These are phyloP conservation scores for Xylaria hypoxylon DNA, from an alignment of 2,329 filamentous ascomycete species.

Conservation along the genomic window DNA sequence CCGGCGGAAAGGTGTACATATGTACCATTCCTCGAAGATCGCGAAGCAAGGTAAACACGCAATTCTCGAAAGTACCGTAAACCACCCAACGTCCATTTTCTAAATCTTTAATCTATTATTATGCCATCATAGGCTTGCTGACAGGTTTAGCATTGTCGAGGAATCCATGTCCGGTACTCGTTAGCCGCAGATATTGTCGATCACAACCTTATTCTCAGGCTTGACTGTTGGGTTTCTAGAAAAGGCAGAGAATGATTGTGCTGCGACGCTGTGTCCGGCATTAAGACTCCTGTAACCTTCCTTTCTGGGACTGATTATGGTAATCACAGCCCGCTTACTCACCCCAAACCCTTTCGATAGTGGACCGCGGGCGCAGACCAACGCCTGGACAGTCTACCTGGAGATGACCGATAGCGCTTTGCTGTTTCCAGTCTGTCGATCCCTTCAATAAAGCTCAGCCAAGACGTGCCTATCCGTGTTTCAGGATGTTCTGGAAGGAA, in stretches of 20 bases:
- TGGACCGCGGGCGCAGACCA: constrained; percentile 7
- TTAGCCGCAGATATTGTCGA: constrained; percentile 27
- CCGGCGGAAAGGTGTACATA: background rate
- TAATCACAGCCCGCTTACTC: constrained; percentile 32
- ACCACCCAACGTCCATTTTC: background rate
- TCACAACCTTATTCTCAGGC: constrained; percentile 26
- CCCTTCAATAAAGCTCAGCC: constrained; percentile 23
- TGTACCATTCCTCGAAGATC: background rate
- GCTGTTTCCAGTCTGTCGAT: constrained; percentile 32
- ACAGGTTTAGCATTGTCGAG: constrained; percentile 22
- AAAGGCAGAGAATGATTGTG: constrained; percentile 21
- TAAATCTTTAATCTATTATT: constrained; percentile 22
- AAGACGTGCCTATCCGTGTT: constrained; percentile 31
- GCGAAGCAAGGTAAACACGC: background rate
- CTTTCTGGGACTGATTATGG: constrained; percentile 29
- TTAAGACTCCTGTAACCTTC: constrained; percentile 25
- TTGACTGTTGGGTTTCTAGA: constrained; percentile 22
- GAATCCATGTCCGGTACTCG: constrained; percentile 24
- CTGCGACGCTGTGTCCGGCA: constrained; percentile 8
- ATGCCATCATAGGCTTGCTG: constrained; percentile 15
- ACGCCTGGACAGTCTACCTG: constrained; percentile 27
- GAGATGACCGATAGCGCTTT: constrained; percentile 33
- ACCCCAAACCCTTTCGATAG: constrained; percentile 16
- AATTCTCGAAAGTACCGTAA: background rate
- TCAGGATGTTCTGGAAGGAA: constrained; percentile 40